Percentiles rank a stretch among this genome's conserved stretches.
These are phyloP conservation scores for Trichosporon faecale DNA, from an alignment of 1,284 basidiomycete genomes.

Conservation along the genomic window DNA sequence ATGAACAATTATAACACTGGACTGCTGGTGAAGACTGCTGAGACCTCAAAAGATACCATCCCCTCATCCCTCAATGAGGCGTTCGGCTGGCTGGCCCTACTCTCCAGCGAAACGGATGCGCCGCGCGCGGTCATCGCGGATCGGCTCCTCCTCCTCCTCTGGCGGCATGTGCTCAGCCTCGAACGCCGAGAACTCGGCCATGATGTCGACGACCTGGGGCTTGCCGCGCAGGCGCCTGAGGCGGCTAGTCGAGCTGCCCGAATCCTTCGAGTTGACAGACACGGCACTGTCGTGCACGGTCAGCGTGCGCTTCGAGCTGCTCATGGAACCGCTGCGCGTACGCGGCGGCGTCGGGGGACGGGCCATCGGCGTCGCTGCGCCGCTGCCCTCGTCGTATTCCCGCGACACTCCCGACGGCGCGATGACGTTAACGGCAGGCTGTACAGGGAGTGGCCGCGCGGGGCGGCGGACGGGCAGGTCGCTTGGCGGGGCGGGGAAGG, in stretches of 20 bases:
- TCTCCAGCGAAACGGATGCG: slow-evolving; percentile 38
- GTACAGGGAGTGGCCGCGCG: background rate
- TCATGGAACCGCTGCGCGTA: background rate
- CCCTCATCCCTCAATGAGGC: no score
- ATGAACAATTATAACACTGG: background rate
- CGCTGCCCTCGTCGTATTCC: slow-evolving; percentile 2
- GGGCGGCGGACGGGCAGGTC: slow-evolving; percentile 18
- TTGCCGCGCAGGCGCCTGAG: slow-evolving; percentile 23
- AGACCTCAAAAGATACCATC: background rate
- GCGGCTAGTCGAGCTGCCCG: slow-evolving; percentile 10
- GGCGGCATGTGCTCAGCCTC: slow-evolving; percentile 26
- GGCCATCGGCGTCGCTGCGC: background rate
- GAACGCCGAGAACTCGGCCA: slow-evolving; percentile 35
- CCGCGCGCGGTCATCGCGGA: slow-evolving; percentile 37
- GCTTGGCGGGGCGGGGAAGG: slow-evolving; percentile 23
- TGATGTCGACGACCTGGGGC: slow-evolving; percentile 26
- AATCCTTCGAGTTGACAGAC: slow-evolving; percentile 5
- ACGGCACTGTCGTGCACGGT: background rate
- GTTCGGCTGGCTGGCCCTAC: background rate
- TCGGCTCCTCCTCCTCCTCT: slow-evolving; percentile 30
- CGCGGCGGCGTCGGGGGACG: slow-evolving; percentile 11
- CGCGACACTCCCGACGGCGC: background rate
- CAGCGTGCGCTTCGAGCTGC: slow-evolving; percentile 9
- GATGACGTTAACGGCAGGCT: background rate
- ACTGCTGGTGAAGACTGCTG: background rate